These are phyloP conservation scores for Laetiporus sulphureus DNA, from an alignment of 1,284 basidiomycete genomes.

Conservation along the genomic window DNA sequence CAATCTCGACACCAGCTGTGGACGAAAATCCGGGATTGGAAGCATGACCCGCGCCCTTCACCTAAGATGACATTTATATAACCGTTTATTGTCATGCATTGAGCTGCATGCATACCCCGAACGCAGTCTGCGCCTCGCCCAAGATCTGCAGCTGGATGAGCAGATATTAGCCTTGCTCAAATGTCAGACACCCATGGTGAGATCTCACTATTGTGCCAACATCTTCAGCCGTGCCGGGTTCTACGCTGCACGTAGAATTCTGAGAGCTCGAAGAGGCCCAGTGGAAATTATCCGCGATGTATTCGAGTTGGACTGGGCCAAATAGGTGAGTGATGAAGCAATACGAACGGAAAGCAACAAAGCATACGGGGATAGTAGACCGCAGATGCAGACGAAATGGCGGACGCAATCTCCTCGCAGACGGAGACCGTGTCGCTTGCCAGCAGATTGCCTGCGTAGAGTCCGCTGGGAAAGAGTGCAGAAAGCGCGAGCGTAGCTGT, in stretches of 20 bases:
- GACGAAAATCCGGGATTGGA: constrained; percentile 44
- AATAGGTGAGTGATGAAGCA: neutral
- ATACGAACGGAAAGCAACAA: neutral
- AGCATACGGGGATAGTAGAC: constrained; percentile 9
- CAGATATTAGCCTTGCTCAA: constrained; percentile 16
- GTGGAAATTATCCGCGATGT: constrained; percentile 20
- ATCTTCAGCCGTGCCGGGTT: constrained; percentile 22
- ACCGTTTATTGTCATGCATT: neutral
- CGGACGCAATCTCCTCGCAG: constrained; percentile 2
- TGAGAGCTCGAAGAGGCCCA: constrained; percentile 23
- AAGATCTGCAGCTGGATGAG: constrained; percentile 36
- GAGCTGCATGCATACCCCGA: constrained; percentile 25
- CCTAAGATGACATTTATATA: constrained; percentile 17
- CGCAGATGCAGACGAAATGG: constrained; percentile 3
- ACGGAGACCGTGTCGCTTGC: neutral
- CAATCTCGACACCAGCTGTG: constrained; percentile 45
- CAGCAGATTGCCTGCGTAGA: too few relatives aligned
- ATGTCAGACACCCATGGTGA: too few relatives aligned
- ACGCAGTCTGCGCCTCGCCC: constrained; percentile 28
- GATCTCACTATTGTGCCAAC: constrained; percentile 19
- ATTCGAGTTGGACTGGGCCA: constrained; percentile 11
- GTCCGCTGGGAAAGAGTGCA: too few relatives aligned
- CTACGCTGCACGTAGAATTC: constrained; percentile 15
- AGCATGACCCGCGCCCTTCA: constrained; percentile 45
- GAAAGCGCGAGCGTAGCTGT: too few relatives aligned